Conservation (phyloP, 495 filamentous ascomycete species). For the Xylaria venustula region DNA sequence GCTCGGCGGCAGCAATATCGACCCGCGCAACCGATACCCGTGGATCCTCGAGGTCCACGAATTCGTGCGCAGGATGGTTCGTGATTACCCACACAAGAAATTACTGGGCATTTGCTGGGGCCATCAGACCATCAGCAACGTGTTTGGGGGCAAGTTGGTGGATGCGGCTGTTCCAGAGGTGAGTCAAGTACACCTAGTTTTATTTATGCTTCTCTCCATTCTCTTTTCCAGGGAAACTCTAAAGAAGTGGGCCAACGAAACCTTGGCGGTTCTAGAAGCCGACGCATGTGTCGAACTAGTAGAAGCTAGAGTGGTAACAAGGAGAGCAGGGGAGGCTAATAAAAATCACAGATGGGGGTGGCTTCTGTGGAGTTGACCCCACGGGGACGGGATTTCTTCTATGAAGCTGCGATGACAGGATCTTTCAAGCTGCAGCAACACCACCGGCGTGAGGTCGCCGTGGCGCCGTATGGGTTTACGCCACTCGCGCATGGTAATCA, state of each 20-base stretch:
- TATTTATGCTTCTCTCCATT: background rate
- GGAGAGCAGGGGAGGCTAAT: background rate
- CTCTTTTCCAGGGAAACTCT: background rate
- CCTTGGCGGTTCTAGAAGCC: background rate
- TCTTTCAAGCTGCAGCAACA: conserved; percentile 41
- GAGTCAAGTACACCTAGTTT: background rate
- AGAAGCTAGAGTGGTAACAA: background rate
- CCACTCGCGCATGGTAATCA: conserved; percentile 39
- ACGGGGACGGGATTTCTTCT: conserved; percentile 38
- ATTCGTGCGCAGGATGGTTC: conserved; percentile 39
- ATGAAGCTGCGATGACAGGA: conserved; percentile 14
- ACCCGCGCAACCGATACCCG: conserved; percentile 39
- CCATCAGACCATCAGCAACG: conserved; percentile 43
- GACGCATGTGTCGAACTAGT: background rate
- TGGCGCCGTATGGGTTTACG: conserved; percentile 30
- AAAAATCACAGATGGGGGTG: conserved; percentile 35
- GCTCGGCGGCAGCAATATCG: conserved; percentile 46
- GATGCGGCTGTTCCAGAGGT: conserved; percentile 42
- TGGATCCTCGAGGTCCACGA: conserved; percentile 47
- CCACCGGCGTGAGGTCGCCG: conserved; percentile 41
- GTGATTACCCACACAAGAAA: conserved; percentile 39
- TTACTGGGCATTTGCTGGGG: conserved; percentile 49
- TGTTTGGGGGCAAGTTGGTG: conserved; percentile 42
- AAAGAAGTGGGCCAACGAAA: background rate
- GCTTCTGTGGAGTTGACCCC: conserved; percentile 36